Conservation (phyloP, 768 basidiomycete genomes). For the Rhizopogon roseolus region DNA sequence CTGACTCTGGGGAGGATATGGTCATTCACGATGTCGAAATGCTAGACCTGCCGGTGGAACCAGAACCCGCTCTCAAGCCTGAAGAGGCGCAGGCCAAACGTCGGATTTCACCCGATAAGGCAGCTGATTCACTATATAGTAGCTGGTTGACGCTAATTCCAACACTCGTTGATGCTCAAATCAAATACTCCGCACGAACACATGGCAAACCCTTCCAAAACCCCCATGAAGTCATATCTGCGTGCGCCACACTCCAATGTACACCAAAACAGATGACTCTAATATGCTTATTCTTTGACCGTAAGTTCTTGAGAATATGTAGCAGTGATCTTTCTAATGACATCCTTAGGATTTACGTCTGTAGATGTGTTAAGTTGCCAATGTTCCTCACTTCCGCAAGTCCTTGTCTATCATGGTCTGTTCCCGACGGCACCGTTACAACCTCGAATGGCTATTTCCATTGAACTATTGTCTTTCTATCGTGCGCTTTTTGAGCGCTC, state of each 20-base stretch:
- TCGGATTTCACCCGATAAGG: not conserved
- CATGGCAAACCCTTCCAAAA: not conserved
- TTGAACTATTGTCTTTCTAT: slow-evolving; percentile 30
- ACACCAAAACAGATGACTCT: not conserved
- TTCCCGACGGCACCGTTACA: slow-evolving; percentile 26
- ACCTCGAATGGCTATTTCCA: slow-evolving; percentile 14
- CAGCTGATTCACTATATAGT: not conserved
- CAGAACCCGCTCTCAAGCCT: not conserved
- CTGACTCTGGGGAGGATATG: too few relatives aligned
- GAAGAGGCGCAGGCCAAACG: not conserved
- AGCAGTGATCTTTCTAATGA: not conserved
- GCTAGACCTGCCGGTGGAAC: not conserved
- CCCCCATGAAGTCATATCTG: not conserved
- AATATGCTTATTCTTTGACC: not conserved
- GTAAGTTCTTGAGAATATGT: not conserved
- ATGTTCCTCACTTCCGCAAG: slow-evolving; percentile 16
- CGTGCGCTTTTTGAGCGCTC: slow-evolving; percentile 29
- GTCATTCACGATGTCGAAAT: not conserved
- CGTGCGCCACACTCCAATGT: not conserved
- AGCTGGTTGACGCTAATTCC: not conserved
- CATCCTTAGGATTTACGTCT: slow-evolving; percentile 10
- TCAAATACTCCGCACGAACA: not conserved
- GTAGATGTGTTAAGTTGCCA: slow-evolving; percentile 14
- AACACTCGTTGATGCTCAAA: not conserved
- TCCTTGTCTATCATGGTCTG: slow-evolving; percentile 25